Evolutionary conservation across 345 rosid species (phyloP).

Genomic region (Brassica napus): Da-Ae NC_063441.1:8022501-8023000

Average conservation of each 20-base stretch:
- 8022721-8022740: conserved; percentile 93
- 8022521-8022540: conserved; percentile 94
- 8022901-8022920: conserved; percentile 15
- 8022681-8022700: conserved; percentile 99
- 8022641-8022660: conserved; percentile 97
- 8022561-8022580: conserved; percentile 96
- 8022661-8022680: conserved; percentile 96
- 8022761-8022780: conserved; percentile 97
- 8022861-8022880: not conserved
- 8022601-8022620: conserved; percentile 76
- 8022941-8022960: conserved; percentile 37
- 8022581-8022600: conserved; percentile 84
- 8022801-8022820: conserved; percentile 88
- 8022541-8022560: conserved; percentile 98
- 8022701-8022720: conserved; percentile 89
- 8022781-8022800: conserved; percentile 97
- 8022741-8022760: conserved; percentile 99
- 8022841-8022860: conserved; percentile 27
- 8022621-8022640: conserved; percentile 98
- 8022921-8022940: conserved; percentile 14
- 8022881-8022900: not conserved
- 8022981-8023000: conserved; percentile 98
- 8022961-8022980: conserved; percentile 99
- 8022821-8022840: conserved; percentile 96
- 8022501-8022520: conserved; percentile 92